phyloP scores from a whole-genome alignment of 2,329 filamentous ascomycete genomes.

The Tolypocladium sp. region DNA sequence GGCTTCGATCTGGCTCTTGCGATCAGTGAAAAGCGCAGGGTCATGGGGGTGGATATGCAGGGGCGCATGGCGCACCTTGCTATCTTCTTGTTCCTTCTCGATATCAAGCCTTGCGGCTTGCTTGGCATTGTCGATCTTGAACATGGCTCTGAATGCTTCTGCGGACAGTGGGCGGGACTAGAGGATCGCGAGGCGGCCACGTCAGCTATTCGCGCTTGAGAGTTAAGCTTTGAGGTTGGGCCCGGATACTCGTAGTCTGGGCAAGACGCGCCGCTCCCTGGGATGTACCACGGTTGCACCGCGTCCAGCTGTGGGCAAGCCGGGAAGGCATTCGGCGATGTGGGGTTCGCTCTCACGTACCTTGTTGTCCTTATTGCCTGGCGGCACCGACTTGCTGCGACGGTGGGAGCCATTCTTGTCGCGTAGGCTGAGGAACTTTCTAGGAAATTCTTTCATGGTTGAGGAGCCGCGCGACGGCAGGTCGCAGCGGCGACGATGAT shows the following conservation, averaged over 20 bases:
- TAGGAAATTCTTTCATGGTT: conserved; percentile 47
- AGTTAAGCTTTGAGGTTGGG: background rate
- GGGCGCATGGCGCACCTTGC: conserved; percentile 22
- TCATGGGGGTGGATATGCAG: background rate
- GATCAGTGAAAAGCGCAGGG: background rate
- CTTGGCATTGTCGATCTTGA: conserved; percentile 50
- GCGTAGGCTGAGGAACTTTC: conserved; percentile 61
- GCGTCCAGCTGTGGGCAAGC: background rate
- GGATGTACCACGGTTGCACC: background rate
- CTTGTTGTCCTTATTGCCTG: conserved; percentile 32
- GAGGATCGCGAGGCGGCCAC: background rate
- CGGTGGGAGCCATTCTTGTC: conserved; percentile 51
- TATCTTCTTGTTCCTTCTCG: conserved; percentile 37
- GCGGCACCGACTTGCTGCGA: conserved; percentile 47
- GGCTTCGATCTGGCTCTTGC: conserved; percentile 28
- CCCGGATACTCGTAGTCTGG: background rate
- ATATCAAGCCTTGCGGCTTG: conserved; percentile 33
- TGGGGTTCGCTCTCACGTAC: conserved; percentile 19
- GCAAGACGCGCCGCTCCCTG: background rate
- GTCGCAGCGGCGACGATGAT: background rate
- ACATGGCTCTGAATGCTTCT: conserved; percentile 54
- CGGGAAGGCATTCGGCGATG: background rate
- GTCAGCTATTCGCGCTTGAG: conserved; percentile 6
- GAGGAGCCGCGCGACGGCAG: background rate
- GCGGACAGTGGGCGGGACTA: conserved; percentile 44